phyloP scores from a whole-genome alignment of 78 protist species.

The Pigoraptor vietnamica region DNA sequence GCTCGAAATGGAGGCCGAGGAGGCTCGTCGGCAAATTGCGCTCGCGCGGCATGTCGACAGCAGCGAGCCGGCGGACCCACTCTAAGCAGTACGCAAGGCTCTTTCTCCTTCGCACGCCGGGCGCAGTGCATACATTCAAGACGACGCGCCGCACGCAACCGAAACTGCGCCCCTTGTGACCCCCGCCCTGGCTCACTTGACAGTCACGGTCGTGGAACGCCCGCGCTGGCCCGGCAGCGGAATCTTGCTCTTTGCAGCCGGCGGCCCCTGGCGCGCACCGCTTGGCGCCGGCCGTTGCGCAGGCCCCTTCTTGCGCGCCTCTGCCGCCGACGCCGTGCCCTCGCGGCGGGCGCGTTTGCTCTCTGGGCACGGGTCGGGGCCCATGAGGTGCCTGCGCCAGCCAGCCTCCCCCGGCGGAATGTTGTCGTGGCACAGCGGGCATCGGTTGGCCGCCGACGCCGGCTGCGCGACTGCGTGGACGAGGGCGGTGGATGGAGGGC shows the following conservation, averaged over 20 bases:
- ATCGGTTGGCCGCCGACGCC: not conserved
- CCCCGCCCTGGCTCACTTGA: no score
- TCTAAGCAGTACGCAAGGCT: no score
- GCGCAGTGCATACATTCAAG: no score
- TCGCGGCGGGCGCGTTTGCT: not conserved
- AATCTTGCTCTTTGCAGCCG: not conserved
- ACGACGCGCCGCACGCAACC: no score
- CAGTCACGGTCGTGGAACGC: not conserved
- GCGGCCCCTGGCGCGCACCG: not conserved
- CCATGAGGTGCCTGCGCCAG: slow-evolving; percentile 6
- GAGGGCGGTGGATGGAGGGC: no score
- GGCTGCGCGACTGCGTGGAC: not conserved
- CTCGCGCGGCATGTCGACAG: no score
- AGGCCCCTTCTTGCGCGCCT: not conserved
- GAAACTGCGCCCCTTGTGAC: no score
- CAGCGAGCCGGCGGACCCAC: no score
- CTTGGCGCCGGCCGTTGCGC: not conserved
- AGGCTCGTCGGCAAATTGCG: not conserved
- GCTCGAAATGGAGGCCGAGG: not conserved
- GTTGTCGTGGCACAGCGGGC: slow-evolving; percentile 12
- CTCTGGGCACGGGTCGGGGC: not conserved
- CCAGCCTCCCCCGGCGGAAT: not conserved
- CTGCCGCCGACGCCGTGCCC: not conserved
- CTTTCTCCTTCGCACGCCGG: no score
- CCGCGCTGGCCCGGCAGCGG: not conserved